phyloP scores from a whole-genome alignment of 2,329 filamentous ascomycete genomes.

The Aureobasidium namibiae region DNA sequence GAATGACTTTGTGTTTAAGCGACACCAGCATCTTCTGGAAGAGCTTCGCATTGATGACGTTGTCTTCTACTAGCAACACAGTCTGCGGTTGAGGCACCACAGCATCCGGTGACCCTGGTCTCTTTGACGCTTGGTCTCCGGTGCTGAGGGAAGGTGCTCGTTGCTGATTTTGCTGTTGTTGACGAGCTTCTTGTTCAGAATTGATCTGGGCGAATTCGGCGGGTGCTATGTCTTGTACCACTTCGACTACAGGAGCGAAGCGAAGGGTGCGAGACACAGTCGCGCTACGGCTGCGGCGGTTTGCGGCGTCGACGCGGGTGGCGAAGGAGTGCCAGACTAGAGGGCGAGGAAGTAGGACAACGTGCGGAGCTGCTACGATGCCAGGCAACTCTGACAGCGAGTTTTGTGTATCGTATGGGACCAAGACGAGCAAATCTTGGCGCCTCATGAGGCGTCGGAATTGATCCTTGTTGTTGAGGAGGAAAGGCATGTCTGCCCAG shows the following conservation, averaged over 20 bases:
- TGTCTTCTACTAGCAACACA: constrained; percentile 16
- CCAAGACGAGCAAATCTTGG: constrained; percentile 1
- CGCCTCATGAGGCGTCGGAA: constrained; percentile 3
- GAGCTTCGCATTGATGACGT: constrained; percentile 14
- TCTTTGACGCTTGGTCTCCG: not conserved
- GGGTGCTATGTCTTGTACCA: not conserved
- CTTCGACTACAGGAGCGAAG: constrained; percentile 10
- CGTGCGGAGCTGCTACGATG: not conserved
- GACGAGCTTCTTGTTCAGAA: not conserved
- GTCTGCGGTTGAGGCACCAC: not conserved
- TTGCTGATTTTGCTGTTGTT: not conserved
- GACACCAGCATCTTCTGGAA: constrained; percentile 11
- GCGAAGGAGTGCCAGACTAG: constrained; percentile 13
- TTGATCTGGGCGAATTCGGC: not conserved
- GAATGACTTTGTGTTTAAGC: constrained; percentile 11
- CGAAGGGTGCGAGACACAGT: not conserved
- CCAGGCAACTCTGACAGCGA: constrained; percentile 6
- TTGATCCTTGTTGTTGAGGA: constrained; percentile 4
- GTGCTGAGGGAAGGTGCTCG: not conserved
- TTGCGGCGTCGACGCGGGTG: not conserved
- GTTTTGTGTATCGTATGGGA: constrained; percentile 10
- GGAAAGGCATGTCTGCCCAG: constrained; percentile 11
- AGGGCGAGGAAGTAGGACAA: constrained; percentile 4
- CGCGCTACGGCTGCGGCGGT: not conserved
- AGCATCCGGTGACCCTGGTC: not conserved